phyloP scores from a whole-genome alignment of 345 rosid genomes.

The Erysimum cheiranthoides region DNA sequence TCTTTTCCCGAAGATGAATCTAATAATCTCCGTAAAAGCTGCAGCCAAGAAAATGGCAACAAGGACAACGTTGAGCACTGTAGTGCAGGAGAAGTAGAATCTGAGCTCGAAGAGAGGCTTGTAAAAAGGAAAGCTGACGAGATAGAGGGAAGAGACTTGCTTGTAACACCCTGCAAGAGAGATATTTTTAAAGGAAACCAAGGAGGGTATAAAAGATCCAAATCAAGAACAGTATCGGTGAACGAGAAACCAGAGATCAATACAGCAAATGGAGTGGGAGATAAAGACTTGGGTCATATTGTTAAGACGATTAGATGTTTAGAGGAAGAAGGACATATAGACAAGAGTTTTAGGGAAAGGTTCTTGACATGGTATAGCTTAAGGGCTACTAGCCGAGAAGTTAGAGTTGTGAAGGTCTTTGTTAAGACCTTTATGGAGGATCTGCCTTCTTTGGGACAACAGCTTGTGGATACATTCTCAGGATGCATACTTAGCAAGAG shows the following conservation, averaged over 20 bases:
- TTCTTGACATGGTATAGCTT: constrained; percentile 95
- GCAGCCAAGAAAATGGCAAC: constrained; percentile 45
- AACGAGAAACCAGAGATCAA: constrained; percentile 57
- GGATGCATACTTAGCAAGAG: constrained; percentile 64
- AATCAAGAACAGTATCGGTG: constrained; percentile 52
- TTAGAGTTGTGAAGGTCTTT: constrained; percentile 80
- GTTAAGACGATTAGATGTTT: constrained; percentile 81
- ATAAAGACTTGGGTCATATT: constrained; percentile 74
- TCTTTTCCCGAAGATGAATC: constrained; percentile 90
- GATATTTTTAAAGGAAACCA: constrained; percentile 52
- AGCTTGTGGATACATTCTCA: constrained; percentile 90
- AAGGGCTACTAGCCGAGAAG: constrained; percentile 80
- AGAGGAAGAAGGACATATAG: constrained; percentile 87
- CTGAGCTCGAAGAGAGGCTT: constrained; percentile 36
- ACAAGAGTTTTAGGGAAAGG: constrained; percentile 90
- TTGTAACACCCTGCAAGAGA: constrained; percentile 82
- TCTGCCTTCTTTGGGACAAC: constrained; percentile 83
- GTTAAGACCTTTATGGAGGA: constrained; percentile 76
- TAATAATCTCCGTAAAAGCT: constrained; percentile 52
- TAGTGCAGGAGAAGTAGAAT: constrained; percentile 39
- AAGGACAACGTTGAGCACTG: constrained; percentile 37
- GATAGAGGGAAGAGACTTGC: constrained; percentile 61
- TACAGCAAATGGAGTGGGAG: constrained; percentile 53
- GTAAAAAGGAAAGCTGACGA: constrained; percentile 54
- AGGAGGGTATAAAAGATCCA: constrained; percentile 57